Evolutionary conservation across 805 yeast species (phyloP).

Genomic region (Spathaspora arborariae): DNA sequence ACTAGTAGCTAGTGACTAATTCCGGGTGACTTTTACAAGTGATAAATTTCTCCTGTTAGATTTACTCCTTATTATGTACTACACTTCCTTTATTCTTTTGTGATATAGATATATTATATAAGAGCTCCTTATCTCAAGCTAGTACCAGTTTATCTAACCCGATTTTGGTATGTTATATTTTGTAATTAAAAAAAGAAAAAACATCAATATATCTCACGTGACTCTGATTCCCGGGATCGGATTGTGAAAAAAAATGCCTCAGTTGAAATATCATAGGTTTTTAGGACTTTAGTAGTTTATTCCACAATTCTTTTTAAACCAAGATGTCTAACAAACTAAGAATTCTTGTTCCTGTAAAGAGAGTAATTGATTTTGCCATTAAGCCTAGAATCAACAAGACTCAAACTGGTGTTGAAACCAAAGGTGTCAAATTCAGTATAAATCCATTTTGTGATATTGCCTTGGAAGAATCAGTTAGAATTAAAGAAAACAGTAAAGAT

Average conservation of each 20-base stretch:
- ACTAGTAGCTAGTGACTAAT: no score
- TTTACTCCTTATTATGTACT: no score
- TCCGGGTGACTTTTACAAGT: no score
- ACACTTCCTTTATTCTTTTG: no score
- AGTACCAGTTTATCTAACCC: no score
- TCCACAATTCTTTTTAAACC: background rate
- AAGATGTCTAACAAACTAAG: slow-evolving; percentile 41
- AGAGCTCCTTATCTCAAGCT: no score
- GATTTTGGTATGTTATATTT: no score
- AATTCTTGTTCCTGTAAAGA: slow-evolving; percentile 89
- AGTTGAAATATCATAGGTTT: background rate
- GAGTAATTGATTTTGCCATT: slow-evolving; percentile 91
- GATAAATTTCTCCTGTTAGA: no score
- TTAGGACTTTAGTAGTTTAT: background rate
- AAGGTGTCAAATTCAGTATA: slow-evolving; percentile 87
- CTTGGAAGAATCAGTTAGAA: slow-evolving; percentile 85
- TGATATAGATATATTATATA: no score
- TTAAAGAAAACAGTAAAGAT: slow-evolving; percentile 61
- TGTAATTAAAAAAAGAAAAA: no score
- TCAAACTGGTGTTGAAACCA: slow-evolving; percentile 77
- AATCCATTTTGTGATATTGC: slow-evolving; percentile 99
- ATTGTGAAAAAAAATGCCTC: background rate
- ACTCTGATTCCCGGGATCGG: background rate
- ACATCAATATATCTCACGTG: background rate
- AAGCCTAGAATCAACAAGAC: slow-evolving; percentile 90